Evolutionary conservation across 305 asterid genomes (phyloP).

Genomic region (Rubia tinctorum): DNA sequence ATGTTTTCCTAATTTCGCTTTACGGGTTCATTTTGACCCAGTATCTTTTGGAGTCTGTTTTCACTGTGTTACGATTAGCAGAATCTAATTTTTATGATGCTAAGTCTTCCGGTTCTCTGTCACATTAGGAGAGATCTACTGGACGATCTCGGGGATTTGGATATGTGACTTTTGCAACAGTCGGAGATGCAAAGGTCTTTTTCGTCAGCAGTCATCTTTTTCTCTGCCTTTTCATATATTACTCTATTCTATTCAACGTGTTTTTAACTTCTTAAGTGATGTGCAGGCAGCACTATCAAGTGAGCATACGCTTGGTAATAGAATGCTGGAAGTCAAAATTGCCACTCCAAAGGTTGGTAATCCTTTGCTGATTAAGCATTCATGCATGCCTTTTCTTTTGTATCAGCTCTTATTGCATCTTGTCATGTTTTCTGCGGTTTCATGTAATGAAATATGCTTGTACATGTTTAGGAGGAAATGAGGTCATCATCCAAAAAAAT

Average conservation of each 20-base stretch:
- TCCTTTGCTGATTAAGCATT: conserved; percentile 5
- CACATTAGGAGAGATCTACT: conserved; percentile 79
- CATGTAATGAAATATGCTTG: neutral
- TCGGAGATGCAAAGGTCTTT: conserved; percentile 83
- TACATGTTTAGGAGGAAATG: conserved; percentile 78
- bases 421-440: neutral
- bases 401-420: neutral
- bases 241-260: neutral
- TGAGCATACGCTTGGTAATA: conserved; percentile 80
- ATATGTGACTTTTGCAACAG: conserved; percentile 78
- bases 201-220: neutral
- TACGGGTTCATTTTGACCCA: neutral
- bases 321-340: conserved; percentile 93
- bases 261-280: conserved; percentile 16
- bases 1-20: neutral
- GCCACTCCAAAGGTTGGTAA: conserved; percentile 91
- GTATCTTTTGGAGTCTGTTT: neutral
- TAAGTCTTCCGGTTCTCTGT: conserved; percentile 15
- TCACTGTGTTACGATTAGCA: neutral
- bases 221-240: neutral
- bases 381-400: neutral
- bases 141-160: conserved; percentile 99
- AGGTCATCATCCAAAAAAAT: conserved; percentile 90
- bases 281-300: conserved; percentile 70
- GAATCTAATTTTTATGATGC: neutral